Evolutionary conservation across 805 yeast genomes (phyloP).

Genomic region (Wickerhamomyces hampshirensis): DNA sequence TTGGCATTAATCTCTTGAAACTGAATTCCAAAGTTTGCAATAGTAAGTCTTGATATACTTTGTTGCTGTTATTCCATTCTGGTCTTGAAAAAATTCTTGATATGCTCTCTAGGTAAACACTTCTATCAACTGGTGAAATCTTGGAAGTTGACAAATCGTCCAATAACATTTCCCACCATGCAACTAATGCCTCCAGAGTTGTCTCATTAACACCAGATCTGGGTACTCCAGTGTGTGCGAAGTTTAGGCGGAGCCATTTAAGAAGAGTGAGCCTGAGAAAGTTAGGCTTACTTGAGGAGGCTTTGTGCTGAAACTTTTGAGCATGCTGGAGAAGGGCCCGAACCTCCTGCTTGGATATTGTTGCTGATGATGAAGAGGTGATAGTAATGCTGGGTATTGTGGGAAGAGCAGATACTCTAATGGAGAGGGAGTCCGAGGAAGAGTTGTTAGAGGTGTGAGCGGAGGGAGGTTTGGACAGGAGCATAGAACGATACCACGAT

Average conservation of each 20-base stretch:
- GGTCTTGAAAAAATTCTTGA: conserved; percentile 9
- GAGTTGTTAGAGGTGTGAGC: not conserved
- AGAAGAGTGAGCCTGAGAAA: not conserved
- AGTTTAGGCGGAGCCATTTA: not conserved
- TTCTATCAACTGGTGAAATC: conserved; percentile 11
- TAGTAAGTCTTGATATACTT: conserved; percentile 3
- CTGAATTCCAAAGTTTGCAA: conserved; percentile 9
- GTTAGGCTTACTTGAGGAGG: not conserved
- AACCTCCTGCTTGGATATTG: no score
- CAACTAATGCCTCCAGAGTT: no score
- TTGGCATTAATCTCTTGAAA: conserved; percentile 12
- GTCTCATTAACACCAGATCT: no score
- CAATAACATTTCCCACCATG: conserved; percentile 11
- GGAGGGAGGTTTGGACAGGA: not conserved
- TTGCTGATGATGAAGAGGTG: not conserved
- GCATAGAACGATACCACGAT: not conserved
- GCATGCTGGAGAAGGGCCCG: no score
- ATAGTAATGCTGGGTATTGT: not conserved
- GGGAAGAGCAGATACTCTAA: not conserved
- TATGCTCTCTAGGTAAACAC: conserved; percentile 13
- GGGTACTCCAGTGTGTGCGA: not conserved
- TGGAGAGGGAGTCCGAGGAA: not conserved
- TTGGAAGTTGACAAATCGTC: conserved; percentile 4
- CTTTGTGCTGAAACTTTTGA: no score
- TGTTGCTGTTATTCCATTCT: conserved; percentile 10